Conservation (phyloP, 2,329 filamentous ascomycete genomes). For the Sordariomycetes sp. region DNA sequence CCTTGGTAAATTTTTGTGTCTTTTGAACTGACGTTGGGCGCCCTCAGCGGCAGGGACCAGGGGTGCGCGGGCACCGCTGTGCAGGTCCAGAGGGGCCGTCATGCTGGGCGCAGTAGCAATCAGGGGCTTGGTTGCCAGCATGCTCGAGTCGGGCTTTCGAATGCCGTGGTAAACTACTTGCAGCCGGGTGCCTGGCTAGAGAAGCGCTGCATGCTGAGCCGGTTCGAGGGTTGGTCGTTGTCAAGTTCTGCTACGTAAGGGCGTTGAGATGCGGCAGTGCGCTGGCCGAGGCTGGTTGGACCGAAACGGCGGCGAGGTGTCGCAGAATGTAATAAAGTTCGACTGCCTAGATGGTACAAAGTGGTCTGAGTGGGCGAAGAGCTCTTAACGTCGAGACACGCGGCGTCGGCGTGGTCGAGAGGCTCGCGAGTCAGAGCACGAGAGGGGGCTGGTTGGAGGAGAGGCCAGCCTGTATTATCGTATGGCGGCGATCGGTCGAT, state of each 20-base stretch:
- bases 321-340: no score
- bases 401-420: neutral
- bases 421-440: neutral
- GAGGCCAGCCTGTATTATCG: neutral
- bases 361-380: no score
- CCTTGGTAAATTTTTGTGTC: conserved; percentile 33
- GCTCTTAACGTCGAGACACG: neutral
- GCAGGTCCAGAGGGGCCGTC: conserved; percentile 19
- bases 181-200: neutral
- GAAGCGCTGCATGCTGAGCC: conserved; percentile 1
- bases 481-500: no score
- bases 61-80: conserved; percentile 7
- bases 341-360: no score
- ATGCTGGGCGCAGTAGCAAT: conserved; percentile 20
- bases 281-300: neutral
- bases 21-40: conserved; percentile 32
- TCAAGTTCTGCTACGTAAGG: no score
- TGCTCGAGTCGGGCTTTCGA: no score
- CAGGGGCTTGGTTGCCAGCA: no score
- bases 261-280: no score
- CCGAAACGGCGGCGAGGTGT: neutral
- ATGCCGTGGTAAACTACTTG: no score
- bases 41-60: conserved; percentile 15
- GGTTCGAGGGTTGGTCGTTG: no score
- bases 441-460: neutral